Percentiles rank a stretch among this genome's conserved stretches.
These are phyloP conservation scores for Arbutus unedo DNA, from an alignment of 148 eudicot species.

Conservation along the genomic window DNA sequence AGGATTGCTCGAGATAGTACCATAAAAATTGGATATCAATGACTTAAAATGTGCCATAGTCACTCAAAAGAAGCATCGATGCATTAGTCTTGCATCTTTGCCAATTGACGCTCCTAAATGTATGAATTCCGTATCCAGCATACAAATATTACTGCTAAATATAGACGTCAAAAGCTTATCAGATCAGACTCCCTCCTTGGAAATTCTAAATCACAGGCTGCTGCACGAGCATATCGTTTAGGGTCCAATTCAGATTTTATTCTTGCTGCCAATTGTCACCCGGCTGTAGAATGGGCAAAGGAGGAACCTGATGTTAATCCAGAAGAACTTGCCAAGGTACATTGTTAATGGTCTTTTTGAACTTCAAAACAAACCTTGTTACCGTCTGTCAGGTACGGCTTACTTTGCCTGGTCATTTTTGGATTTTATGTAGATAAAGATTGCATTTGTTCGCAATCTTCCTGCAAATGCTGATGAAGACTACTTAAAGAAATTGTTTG, in stretches of 20 bases:
- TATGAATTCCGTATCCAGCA: slow-evolving; percentile 9
- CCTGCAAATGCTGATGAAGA: slow-evolving; percentile 56
- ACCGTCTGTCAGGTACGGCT: slow-evolving; percentile 10
- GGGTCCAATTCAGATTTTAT: slow-evolving; percentile 53
- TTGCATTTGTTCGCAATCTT: slow-evolving; percentile 62
- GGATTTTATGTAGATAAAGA: slow-evolving; percentile 41
- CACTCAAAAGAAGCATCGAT: background rate
- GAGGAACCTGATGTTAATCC: slow-evolving; percentile 56
- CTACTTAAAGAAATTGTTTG: slow-evolving; percentile 53
- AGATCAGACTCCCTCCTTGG: slow-evolving; percentile 37
- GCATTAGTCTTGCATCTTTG: slow-evolving; percentile 14
- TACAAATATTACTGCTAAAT: slow-evolving; percentile 19
- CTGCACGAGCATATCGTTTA: slow-evolving; percentile 57
- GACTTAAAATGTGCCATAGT: background rate
- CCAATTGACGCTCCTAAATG: slow-evolving; percentile 13
- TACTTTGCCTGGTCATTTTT: slow-evolving; percentile 17
- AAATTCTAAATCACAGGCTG: slow-evolving; percentile 73
- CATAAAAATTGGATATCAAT: background rate
- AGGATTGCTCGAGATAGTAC: slow-evolving; percentile 6
- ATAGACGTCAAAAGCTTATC: slow-evolving; percentile 25
- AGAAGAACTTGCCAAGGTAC: slow-evolving; percentile 64
- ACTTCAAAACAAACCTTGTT: background rate
- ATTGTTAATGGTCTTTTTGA: background rate
- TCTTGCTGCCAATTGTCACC: slow-evolving; percentile 57
- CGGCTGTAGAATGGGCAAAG: slow-evolving; percentile 70